Evolutionary conservation across 1,284 basidiomycete genomes (phyloP).

Genomic region (Golubevia pallescens): DNA sequence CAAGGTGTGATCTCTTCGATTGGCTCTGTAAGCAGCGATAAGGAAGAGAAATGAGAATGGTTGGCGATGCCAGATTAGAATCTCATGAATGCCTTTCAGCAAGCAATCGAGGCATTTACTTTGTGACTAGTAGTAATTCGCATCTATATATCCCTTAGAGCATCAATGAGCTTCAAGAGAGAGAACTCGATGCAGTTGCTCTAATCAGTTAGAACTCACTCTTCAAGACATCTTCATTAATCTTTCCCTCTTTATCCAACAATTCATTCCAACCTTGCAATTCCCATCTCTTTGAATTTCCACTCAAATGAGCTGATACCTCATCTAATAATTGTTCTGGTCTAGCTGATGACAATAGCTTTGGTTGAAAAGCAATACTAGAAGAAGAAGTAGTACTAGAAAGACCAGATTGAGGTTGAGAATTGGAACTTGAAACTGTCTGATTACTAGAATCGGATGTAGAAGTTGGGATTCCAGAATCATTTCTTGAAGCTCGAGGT

Average conservation of each 20-base stretch:
- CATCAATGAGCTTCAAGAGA: neutral
- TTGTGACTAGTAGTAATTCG: conserved; percentile 1
- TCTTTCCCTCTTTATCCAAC: neutral
- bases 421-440: conserved; percentile 10
- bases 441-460: conserved; percentile 9
- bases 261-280: conserved; percentile 7
- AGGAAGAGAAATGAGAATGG: neutral
- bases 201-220: neutral
- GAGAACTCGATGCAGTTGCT: neutral
- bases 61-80: too few relatives aligned
- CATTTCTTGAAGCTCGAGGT: conserved; percentile 4
- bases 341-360: conserved; percentile 4
- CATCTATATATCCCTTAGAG: neutral
- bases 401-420: conserved; percentile 9
- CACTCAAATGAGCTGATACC: conserved; percentile 32
- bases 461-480: conserved; percentile 3
- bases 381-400: conserved; percentile 6
- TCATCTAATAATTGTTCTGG: conserved; percentile 29
- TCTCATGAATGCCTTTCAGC: too few relatives aligned
- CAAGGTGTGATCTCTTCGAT: conserved; percentile 34
- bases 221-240: conserved; percentile 2
- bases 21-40: conserved; percentile 11
- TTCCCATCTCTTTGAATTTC: conserved; percentile 34
- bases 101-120: too few relatives aligned
- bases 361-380: conserved; percentile 6